These are phyloP conservation scores for Thalassia testudinum DNA, from an alignment of 116 monocot genomes.

Conservation along the genomic window DNA sequence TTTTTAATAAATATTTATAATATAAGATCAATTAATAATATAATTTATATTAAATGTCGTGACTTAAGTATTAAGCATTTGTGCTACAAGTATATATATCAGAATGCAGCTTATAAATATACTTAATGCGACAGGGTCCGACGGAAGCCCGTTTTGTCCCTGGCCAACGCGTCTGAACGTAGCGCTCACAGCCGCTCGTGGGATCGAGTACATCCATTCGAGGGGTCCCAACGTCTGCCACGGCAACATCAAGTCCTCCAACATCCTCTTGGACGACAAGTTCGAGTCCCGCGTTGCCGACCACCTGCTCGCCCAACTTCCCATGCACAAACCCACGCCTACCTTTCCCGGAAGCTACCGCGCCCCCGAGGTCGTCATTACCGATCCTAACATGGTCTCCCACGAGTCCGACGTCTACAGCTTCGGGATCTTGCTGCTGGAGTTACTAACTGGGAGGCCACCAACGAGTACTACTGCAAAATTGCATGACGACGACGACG, in stretches of 20 bases:
- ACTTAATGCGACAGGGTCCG: conserved; percentile 13
- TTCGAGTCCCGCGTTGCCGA: conserved; percentile 56
- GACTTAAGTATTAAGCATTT: too few relatives aligned
- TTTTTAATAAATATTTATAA: too few relatives aligned
- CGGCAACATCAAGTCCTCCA: conserved; percentile 67
- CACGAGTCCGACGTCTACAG: conserved; percentile 68
- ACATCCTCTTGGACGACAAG: conserved; percentile 47
- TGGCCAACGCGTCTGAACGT: conserved; percentile 51
- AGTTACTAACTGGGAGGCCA: conserved; percentile 50
- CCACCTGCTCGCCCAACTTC: conserved; percentile 47
- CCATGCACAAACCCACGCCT: conserved; percentile 16
- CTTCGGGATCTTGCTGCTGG: conserved; percentile 58
- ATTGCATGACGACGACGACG: conserved; percentile 26
- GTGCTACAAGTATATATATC: too few relatives aligned
- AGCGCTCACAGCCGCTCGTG: conserved; percentile 41
- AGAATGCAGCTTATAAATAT: too few relatives aligned
- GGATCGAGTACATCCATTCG: conserved; percentile 71
- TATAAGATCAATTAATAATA: too few relatives aligned
- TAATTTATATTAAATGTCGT: too few relatives aligned
- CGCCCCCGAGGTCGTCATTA: conserved; percentile 70
- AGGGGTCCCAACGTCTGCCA: conserved; percentile 34
- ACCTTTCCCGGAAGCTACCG: conserved; percentile 31
- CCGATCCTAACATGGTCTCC: conserved; percentile 27
- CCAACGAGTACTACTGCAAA: conserved; percentile 29
- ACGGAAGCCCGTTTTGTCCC: conserved; percentile 45